A percentile compares a stretch with the other conserved stretches of the same genome.
Evolutionary conservation across 2,329 filamentous ascomycete species (phyloP).

Genomic region (Pseudogymnoascus sp.): DNA sequence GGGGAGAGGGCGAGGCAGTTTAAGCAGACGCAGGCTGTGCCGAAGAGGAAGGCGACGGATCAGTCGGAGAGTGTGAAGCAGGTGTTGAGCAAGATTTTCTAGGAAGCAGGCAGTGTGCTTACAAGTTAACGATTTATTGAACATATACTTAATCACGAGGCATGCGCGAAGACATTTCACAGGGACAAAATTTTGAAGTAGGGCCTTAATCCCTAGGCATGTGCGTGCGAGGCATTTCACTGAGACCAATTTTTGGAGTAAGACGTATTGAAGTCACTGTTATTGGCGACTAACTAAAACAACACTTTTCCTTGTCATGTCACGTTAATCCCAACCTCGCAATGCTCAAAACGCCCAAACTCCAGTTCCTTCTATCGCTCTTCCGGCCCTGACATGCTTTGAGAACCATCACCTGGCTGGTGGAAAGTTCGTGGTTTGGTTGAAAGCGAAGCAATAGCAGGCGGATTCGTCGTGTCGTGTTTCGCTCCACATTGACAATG

Average conservation of each 20-base stretch:
- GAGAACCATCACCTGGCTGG: not conserved
- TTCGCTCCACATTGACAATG: not conserved
- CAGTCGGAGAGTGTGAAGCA: conserved; percentile 53
- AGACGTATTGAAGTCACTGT: conserved; percentile 7
- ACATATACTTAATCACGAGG: not conserved
- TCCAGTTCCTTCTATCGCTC: not conserved
- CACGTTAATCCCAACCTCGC: conserved; percentile 10
- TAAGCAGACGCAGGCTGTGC: conserved; percentile 57
- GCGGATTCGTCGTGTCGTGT: conserved; percentile 4
- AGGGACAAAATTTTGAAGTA: not conserved
- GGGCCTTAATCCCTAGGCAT: too few species aligned
- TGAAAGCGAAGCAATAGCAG: conserved; percentile 2
- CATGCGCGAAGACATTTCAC: not conserved
- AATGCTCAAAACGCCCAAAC: conserved; percentile 11
- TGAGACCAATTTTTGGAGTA: not conserved
- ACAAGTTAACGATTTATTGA: not conserved
- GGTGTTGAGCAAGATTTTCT: conserved; percentile 62
- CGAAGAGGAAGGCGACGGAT: conserved; percentile 40
- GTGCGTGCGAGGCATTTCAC: not conserved
- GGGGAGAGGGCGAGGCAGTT: conserved; percentile 48
- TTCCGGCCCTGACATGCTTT: not conserved
- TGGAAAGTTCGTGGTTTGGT: not conserved
- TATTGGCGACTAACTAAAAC: conserved; percentile 12
- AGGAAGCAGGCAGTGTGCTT: conserved; percentile 15
- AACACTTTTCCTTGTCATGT: conserved; percentile 11